Evolutionary conservation across 352 stramenopile genomes (phyloP).

Genomic region (Detonula confervacea): DNA sequence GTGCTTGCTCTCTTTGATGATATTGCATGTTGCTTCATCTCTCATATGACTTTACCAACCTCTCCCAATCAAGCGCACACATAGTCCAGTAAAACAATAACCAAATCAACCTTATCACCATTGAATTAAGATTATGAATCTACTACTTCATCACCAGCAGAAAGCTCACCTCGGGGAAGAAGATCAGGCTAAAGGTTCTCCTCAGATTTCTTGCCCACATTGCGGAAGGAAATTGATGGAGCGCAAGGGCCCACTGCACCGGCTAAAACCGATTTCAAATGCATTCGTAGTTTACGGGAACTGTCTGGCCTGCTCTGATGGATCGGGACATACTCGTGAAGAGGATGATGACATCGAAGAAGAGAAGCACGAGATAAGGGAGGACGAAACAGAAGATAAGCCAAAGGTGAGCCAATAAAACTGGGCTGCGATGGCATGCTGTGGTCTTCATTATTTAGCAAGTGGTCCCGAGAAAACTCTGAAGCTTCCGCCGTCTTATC

Average conservation of each 20-base stretch:
- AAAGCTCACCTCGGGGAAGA: not conserved
- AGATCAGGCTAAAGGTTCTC: not conserved
- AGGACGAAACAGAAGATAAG: not conserved
- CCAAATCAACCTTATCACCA: too few relatives aligned
- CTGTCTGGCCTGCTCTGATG: constrained; percentile 28
- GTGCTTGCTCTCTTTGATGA: too few relatives aligned
- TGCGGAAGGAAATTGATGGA: constrained; percentile 55
- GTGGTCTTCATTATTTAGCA: not conserved
- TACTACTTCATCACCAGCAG: not conserved
- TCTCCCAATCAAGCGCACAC: too few relatives aligned
- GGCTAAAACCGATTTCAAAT: constrained; percentile 47
- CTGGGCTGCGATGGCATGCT: not conserved
- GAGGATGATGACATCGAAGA: not conserved
- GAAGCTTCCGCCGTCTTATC: not conserved
- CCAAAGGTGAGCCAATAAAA: not conserved
- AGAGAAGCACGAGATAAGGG: not conserved
- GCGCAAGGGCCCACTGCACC: constrained; percentile 25
- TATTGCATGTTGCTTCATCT: too few relatives aligned
- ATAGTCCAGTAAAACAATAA: too few relatives aligned
- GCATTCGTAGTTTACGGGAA: constrained; percentile 49
- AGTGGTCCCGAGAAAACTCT: not conserved
- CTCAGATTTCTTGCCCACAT: not conserved
- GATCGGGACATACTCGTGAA: not conserved
- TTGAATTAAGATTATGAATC: not conserved
- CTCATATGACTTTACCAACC: too few relatives aligned